A percentile compares a stretch with the other conserved stretches of the same genome.
phyloP scores from a whole-genome alignment of 306 rosid genomes.

The Arachis stenosperma region DNA sequence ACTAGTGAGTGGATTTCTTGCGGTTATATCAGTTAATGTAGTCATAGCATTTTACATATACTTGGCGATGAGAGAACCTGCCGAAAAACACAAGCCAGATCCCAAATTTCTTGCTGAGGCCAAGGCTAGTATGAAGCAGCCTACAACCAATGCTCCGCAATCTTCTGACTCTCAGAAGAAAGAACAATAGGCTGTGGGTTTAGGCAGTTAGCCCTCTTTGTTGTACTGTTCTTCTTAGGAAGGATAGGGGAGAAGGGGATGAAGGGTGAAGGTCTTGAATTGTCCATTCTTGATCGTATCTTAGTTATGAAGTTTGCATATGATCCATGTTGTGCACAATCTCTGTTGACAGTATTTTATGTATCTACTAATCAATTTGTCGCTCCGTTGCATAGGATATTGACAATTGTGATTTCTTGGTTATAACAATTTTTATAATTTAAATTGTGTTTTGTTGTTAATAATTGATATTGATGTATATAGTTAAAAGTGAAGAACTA shows the following conservation, averaged over 20 bases:
- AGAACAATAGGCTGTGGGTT: constrained; percentile 52
- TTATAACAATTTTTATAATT: no score
- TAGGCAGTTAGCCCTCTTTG: constrained; percentile 27
- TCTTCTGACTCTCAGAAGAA: constrained; percentile 63
- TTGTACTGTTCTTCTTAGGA: constrained; percentile 26
- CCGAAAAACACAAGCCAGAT: constrained; percentile 76
- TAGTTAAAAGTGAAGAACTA: no score
- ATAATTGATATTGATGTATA: no score
- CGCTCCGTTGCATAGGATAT: no score
- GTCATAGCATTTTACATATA: constrained; percentile 82
- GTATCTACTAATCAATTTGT: not conserved
- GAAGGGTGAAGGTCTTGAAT: constrained; percentile 45
- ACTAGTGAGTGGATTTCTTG: constrained; percentile 84
- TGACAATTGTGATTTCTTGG: no score
- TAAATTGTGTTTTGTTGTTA: no score
- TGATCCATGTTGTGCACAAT: constrained; percentile 29
- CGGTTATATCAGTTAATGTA: constrained; percentile 80
- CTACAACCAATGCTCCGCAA: constrained; percentile 43
- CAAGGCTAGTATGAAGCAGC: constrained; percentile 71
- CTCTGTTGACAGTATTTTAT: constrained; percentile 30
- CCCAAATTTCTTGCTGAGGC: constrained; percentile 80
- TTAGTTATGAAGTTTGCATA: constrained; percentile 28
- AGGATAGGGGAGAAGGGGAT: constrained; percentile 37
- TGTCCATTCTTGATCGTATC: constrained; percentile 23
- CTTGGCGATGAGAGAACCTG: constrained; percentile 89